Percentiles rank a stretch among this genome's conserved stretches.
phyloP scores from a whole-genome alignment of 805 yeast genomes.

The Barnettozyma populi region DNA sequence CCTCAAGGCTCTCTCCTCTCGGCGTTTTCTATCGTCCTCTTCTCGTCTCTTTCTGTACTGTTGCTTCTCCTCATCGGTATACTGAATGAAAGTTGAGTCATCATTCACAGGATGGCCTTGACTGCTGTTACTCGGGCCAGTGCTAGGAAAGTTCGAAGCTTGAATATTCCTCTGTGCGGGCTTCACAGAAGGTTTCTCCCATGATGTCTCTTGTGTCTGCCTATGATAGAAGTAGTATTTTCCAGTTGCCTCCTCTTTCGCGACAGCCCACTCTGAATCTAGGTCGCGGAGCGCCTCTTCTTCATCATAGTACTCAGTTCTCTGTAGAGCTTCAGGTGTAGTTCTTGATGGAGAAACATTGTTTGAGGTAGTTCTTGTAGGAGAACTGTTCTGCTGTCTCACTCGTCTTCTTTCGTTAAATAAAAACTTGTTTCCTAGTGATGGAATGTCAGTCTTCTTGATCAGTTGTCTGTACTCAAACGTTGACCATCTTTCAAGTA shows the following conservation, averaged over 20 bases:
- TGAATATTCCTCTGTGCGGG: not conserved
- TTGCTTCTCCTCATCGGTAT: conserved; percentile 21
- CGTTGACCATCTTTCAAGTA: conserved; percentile 64
- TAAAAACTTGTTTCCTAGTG: not conserved
- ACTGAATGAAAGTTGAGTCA: not conserved
- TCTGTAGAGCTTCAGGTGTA: conserved; percentile 12
- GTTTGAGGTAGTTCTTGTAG: not conserved
- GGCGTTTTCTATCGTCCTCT: conserved; percentile 26
- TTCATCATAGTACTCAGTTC: conserved; percentile 43
- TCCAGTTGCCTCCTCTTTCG: conserved; percentile 43
- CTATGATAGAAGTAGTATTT: conserved; percentile 43
- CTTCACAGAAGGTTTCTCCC: conserved; percentile 49
- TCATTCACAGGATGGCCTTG: not conserved
- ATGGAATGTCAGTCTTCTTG: conserved; percentile 43
- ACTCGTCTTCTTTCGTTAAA: conserved; percentile 20
- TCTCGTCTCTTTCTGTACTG: conserved; percentile 28
- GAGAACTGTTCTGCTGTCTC: conserved; percentile 1
- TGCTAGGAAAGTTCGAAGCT: conserved; percentile 4
- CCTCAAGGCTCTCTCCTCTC: conserved; percentile 20
- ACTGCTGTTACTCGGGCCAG: conserved; percentile 4
- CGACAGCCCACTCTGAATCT: conserved; percentile 27
- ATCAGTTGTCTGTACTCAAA: conserved; percentile 82
- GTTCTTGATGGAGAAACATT: not conserved
- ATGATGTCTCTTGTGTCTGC: conserved; percentile 40
- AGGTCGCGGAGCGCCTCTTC: conserved; percentile 3